Evolutionary conservation across 2,329 filamentous ascomycete species (phyloP).

Genomic region (Mariannaea sp.): DNA sequence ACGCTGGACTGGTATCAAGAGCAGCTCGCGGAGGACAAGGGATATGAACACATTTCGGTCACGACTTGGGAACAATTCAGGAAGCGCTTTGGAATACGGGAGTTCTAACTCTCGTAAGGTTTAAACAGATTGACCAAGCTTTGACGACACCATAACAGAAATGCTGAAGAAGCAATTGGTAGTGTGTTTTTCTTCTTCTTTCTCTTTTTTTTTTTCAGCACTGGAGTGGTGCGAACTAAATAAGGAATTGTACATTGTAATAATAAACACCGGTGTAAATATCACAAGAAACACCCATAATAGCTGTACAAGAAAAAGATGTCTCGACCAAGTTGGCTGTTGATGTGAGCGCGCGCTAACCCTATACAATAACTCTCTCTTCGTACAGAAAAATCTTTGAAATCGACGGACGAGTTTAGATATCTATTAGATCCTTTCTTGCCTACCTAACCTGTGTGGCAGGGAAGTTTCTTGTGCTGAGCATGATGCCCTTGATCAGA

Average conservation of each 20-base stretch:
- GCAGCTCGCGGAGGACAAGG: slow-evolving; percentile 52
- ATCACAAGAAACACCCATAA: background rate
- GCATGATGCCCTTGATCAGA: slow-evolving; percentile 76
- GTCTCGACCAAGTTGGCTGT: too few relatives aligned
- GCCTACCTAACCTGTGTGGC: slow-evolving; percentile 42
- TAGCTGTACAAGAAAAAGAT: slow-evolving; percentile 1
- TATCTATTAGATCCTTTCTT: background rate
- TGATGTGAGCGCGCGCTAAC: too few relatives aligned
- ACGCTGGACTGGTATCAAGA: slow-evolving; percentile 59
- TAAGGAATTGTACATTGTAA: slow-evolving; percentile 4
- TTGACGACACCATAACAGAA: background rate
- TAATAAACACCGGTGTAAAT: too few relatives aligned
- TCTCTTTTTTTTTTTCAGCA: too few relatives aligned
- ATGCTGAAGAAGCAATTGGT: too few relatives aligned
- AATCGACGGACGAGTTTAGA: too few relatives aligned
- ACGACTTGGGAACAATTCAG: slow-evolving; percentile 50
- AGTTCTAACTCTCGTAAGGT: background rate
- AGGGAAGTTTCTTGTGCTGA: slow-evolving; percentile 78
- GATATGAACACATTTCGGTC: slow-evolving; percentile 55
- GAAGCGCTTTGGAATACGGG: slow-evolving; percentile 32
- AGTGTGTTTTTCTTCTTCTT: too few relatives aligned
- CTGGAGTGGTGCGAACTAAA: background rate
- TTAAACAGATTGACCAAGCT: background rate
- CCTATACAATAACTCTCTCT: too few relatives aligned
- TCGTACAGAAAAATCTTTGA: too few relatives aligned